Percentiles rank a stretch among this genome's conserved stretches.
These are phyloP conservation scores for Hypsizygus marmoreus DNA, from an alignment of 768 basidiomycete species.

Conservation along the genomic window DNA sequence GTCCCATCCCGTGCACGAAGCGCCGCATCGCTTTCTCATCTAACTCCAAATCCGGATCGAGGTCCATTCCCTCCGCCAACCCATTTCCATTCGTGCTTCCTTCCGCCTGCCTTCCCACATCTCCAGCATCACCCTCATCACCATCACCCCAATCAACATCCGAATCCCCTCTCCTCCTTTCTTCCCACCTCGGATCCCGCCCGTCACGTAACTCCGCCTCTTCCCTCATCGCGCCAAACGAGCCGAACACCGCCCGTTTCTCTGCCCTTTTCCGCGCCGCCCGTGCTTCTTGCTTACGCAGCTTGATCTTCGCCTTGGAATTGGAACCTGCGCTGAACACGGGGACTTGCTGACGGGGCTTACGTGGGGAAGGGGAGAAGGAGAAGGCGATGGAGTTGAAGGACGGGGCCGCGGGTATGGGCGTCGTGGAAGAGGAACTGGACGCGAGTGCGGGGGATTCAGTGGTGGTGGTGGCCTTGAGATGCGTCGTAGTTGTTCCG, in stretches of 20 bases:
- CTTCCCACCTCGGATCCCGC: conserved; percentile 42
- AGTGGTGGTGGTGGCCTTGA: conserved; percentile 3
- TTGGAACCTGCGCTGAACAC: conserved; percentile 25
- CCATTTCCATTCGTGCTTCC: conserved; percentile 23
- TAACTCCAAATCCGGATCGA: conserved; percentile 59
- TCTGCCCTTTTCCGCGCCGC: conserved; percentile 24
- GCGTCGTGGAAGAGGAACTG: neutral
- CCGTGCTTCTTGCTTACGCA: conserved; percentile 23
- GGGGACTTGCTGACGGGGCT: conserved; percentile 28
- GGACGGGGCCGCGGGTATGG: conserved; percentile 13
- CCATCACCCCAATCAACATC: conserved; percentile 58
- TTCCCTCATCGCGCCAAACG: conserved; percentile 55
- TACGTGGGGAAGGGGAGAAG: conserved; percentile 31
- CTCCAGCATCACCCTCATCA: conserved; percentile 55
- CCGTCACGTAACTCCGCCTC: conserved; percentile 52
- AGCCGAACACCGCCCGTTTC: conserved; percentile 39
- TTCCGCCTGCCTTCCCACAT: conserved; percentile 31
- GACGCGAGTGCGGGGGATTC: neutral
- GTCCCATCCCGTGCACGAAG: conserved; percentile 24
- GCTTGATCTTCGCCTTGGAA: conserved; percentile 25
- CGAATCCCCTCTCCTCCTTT: conserved; percentile 44
- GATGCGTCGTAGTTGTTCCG: conserved; percentile 22
- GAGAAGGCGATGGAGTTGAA: conserved; percentile 38
- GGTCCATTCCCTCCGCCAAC: conserved; percentile 60
- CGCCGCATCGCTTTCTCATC: conserved; percentile 51